Conservation (phyloP, 768 basidiomycete species). For the Suillus americanus region DNA sequence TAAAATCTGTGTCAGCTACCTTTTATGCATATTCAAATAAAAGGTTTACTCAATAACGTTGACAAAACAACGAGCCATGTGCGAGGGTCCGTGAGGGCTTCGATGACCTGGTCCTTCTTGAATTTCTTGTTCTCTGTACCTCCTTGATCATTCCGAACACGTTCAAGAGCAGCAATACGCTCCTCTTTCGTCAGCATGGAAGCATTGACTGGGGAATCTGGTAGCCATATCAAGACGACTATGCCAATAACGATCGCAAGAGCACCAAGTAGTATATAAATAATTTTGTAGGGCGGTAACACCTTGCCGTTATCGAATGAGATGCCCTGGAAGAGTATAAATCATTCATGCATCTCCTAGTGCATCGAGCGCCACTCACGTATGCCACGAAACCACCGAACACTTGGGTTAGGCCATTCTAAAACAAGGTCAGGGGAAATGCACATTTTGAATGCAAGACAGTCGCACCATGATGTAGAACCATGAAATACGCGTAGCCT, state of each 20-base stretch:
- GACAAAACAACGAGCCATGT: constrained; percentile 65
- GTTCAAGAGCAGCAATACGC: constrained; percentile 59
- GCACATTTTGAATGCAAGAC: not conserved
- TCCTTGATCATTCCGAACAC: constrained; percentile 65
- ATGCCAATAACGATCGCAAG: constrained; percentile 60
- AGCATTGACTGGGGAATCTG: constrained; percentile 66
- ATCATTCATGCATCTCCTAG: not conserved
- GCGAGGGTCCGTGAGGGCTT: constrained; percentile 55
- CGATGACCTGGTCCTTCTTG: constrained; percentile 57
- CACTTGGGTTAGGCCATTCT: constrained; percentile 60
- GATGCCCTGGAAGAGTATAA: constrained; percentile 41
- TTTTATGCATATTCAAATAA: not conserved
- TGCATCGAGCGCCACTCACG: constrained; percentile 31
- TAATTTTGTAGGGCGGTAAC: constrained; percentile 59
- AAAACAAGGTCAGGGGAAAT: not conserved
- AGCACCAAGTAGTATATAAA: constrained; percentile 59
- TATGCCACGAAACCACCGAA: constrained; percentile 69
- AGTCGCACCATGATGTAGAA: constrained; percentile 62
- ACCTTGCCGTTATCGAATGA: constrained; percentile 49
- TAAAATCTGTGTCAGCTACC: constrained; percentile 7
- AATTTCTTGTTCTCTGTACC: constrained; percentile 60
- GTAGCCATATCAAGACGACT: constrained; percentile 57
- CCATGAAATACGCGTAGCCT: constrained; percentile 60
- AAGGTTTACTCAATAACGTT: constrained; percentile 49
- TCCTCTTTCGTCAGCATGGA: constrained; percentile 56